Conservation (phyloP, 2,329 filamentous ascomycete genomes). For the Stemphylium beticola region DNA sequence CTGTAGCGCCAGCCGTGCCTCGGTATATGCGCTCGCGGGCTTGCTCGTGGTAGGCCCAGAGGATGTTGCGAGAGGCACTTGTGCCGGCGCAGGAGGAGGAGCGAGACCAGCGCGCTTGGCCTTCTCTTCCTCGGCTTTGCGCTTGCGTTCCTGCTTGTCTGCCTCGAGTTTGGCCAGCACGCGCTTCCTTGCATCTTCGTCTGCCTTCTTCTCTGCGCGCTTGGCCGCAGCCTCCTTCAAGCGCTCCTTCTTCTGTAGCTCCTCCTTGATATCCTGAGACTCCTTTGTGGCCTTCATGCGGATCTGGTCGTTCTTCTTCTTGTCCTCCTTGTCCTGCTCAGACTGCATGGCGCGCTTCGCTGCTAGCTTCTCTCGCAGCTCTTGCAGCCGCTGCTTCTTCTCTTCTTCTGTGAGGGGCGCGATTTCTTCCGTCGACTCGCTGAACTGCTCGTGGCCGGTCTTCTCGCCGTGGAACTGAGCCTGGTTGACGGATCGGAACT, state of each 20-base stretch:
- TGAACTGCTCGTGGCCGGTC: slow-evolving; percentile 88
- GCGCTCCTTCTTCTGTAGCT: slow-evolving; percentile 84
- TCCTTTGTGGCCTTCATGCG: slow-evolving; percentile 90
- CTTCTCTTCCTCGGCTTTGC: slow-evolving; percentile 85
- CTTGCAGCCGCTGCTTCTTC: slow-evolving; percentile 78
- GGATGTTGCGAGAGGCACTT: slow-evolving; percentile 54
- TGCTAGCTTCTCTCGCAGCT: slow-evolving; percentile 73
- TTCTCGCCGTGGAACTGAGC: slow-evolving; percentile 92
- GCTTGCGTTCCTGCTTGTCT: slow-evolving; percentile 86
- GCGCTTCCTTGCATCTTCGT: slow-evolving; percentile 82
- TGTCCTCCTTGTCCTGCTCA: slow-evolving; percentile 77
- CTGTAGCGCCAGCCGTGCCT: slow-evolving; percentile 82
- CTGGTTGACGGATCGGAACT: slow-evolving; percentile 79
- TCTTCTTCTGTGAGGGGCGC: slow-evolving; percentile 90
- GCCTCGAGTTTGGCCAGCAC: slow-evolving; percentile 94
- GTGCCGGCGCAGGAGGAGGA: slow-evolving; percentile 57
- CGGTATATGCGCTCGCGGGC: slow-evolving; percentile 74
- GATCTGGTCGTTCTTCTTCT: slow-evolving; percentile 84
- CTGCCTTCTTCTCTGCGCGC: slow-evolving; percentile 84
- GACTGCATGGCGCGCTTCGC: slow-evolving; percentile 74
- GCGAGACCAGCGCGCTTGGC: slow-evolving; percentile 80
- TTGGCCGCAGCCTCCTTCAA: slow-evolving; percentile 90
- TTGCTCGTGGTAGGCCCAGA: slow-evolving; percentile 62
- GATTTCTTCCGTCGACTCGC: slow-evolving; percentile 91
- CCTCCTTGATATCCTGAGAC: slow-evolving; percentile 86